phyloP scores from a whole-genome alignment of 2,329 filamentous ascomycete species.

The Apiospora phragmitis region DNA sequence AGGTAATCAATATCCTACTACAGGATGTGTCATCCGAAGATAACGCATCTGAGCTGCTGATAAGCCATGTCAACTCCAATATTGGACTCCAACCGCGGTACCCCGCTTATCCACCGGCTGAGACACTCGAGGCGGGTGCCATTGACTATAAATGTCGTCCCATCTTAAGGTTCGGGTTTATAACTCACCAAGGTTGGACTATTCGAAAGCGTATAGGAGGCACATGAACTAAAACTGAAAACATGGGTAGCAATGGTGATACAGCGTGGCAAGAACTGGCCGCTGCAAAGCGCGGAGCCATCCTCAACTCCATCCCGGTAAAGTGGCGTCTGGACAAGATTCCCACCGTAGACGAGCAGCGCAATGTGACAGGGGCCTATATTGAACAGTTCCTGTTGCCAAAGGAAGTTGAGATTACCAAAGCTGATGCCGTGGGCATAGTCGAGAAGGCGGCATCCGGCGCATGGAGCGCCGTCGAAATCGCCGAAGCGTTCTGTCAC shows the following conservation, averaged over 20 bases:
- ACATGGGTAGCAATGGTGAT: not conserved
- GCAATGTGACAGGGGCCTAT: slow-evolving; percentile 9
- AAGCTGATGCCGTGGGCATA: not conserved
- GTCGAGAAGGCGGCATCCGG: slow-evolving; percentile 6
- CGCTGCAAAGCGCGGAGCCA: slow-evolving; percentile 11
- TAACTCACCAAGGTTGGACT: not conserved
- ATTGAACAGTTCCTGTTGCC: not conserved
- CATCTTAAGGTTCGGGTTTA: not conserved
- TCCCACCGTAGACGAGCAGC: slow-evolving; percentile 10
- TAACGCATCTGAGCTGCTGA: not conserved
- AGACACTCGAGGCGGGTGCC: not conserved
- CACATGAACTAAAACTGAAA: not conserved
- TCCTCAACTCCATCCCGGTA: slow-evolving; percentile 9
- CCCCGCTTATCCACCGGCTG: not conserved
- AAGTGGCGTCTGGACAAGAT: slow-evolving; percentile 11
- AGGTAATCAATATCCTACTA: not conserved
- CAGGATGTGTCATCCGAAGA: not conserved
- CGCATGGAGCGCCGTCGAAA: slow-evolving; percentile 5
- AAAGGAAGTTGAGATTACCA: slow-evolving; percentile 10
- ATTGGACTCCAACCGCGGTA: not conserved
- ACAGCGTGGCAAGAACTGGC: slow-evolving; percentile 2
- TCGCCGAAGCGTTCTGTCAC: slow-evolving; percentile 14
- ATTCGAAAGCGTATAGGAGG: not conserved
- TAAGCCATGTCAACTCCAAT: not conserved
- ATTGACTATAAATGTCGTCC: not conserved